Evolutionary conservation across 2,329 filamentous ascomycete species (phyloP).

Genomic region (Fusarium robinianum): DNA sequence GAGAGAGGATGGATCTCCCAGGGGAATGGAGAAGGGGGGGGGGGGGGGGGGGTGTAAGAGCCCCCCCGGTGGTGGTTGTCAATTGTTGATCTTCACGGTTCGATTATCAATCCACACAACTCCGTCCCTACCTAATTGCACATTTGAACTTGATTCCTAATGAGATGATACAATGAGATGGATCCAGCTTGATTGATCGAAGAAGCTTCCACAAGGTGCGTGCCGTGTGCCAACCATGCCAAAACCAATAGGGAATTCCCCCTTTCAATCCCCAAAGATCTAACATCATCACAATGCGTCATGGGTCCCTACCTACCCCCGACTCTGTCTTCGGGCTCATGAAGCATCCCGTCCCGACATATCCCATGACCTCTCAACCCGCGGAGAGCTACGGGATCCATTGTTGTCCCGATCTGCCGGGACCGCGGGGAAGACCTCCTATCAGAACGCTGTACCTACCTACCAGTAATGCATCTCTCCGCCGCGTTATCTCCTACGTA

Average conservation of each 20-base stretch:
- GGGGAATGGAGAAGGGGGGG: no score
- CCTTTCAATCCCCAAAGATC: background rate
- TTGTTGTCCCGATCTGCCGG: constrained; percentile 26
- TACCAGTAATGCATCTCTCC: background rate
- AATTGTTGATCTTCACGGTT: constrained; percentile 8
- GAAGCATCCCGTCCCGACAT: constrained; percentile 21
- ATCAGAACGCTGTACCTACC: background rate
- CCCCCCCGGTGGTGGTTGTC: no score
- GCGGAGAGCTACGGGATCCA: constrained; percentile 16
- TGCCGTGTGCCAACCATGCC: constrained; percentile 3
- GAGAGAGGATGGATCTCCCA: no score
- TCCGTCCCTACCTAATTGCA: constrained; percentile 11
- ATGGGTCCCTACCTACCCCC: constrained; percentile 7
- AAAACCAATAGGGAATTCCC: constrained; percentile 2
- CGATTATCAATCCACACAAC: no score
- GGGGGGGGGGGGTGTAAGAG: no score
- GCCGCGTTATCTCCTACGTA: constrained; percentile 23
- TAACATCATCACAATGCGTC: constrained; percentile 1
- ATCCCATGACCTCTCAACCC: constrained; percentile 14
- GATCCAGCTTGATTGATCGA: constrained; percentile 23
- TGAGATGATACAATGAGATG: no score
- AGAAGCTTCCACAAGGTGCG: constrained; percentile 25
- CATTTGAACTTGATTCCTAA: constrained; percentile 28
- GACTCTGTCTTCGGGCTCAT: constrained; percentile 21
- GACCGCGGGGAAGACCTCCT: constrained; percentile 24